Percentiles rank a stretch among this genome's conserved stretches.
Conservation (phyloP, 768 basidiomycete species). For the Imleria badia region DNA sequence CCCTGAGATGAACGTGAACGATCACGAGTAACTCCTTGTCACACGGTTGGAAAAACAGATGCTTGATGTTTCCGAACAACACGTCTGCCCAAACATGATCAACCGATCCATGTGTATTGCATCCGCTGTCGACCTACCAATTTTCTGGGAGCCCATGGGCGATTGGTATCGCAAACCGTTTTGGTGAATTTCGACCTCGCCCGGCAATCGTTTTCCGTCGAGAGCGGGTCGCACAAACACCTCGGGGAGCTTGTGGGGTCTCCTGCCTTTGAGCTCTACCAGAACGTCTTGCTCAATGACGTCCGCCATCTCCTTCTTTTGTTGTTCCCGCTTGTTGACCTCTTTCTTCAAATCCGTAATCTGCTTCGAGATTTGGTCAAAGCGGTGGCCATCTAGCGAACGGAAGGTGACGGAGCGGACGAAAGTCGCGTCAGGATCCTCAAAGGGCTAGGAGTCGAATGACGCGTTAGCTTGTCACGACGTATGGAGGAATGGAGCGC, state of each 20-base stretch:
- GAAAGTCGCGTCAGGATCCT: constrained; percentile 95
- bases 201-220: constrained; percentile 92
- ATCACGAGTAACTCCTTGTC: constrained; percentile 95
- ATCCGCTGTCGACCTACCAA: constrained; percentile 54
- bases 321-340: constrained; percentile 94
- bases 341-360: constrained; percentile 97
- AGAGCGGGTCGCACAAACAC: constrained; percentile 92
- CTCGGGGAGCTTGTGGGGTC: constrained; percentile 84
- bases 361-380: constrained; percentile 84
- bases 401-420: constrained; percentile 95
- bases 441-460: constrained; percentile 67
- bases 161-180: constrained; percentile 95
- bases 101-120: background rate
- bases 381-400: constrained; percentile 84
- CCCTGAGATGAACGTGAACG: constrained; percentile 88
- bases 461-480: constrained; percentile 4
- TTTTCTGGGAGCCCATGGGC: constrained; percentile 82
- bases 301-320: constrained; percentile 98
- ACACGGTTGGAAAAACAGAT: constrained; percentile 98
- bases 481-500: constrained; percentile 9
- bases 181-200: constrained; percentile 98
- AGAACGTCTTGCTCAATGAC: constrained; percentile 94
- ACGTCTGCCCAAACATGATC: constrained; percentile 56
- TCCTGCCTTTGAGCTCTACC: constrained; percentile 83
- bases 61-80: constrained; percentile 95